Percentiles rank a stretch among this genome's conserved stretches.
Conservation (phyloP, 495 filamentous ascomycete species). For the Venustampulla echinocandica region DNA sequence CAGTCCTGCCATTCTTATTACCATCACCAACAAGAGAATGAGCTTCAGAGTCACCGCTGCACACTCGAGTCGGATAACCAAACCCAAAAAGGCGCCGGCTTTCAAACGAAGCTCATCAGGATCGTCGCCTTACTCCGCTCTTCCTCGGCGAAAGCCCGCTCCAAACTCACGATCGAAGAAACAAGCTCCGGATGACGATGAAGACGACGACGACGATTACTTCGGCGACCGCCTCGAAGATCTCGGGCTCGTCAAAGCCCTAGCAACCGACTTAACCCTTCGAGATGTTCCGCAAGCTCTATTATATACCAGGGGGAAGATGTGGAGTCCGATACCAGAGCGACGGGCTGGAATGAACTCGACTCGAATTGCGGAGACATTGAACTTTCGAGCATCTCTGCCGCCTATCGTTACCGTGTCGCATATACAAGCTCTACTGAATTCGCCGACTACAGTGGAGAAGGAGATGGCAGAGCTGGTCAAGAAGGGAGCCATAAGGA, state of each 20-base stretch:
- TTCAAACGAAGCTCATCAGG: slow-evolving; percentile 28
- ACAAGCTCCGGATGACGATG: slow-evolving; percentile 17
- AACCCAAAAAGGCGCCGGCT: slow-evolving; percentile 25
- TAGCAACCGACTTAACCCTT: slow-evolving; percentile 44
- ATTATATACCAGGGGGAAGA: slow-evolving; percentile 47
- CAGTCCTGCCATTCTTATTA: not conserved
- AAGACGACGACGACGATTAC: slow-evolving; percentile 34
- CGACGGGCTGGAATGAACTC: slow-evolving; percentile 63
- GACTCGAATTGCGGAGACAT: slow-evolving; percentile 57
- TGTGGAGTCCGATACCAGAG: slow-evolving; percentile 63
- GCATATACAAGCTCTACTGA: slow-evolving; percentile 60
- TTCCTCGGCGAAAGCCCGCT: slow-evolving; percentile 50
- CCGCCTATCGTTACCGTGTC: slow-evolving; percentile 63
- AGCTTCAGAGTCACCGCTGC: slow-evolving; percentile 20
- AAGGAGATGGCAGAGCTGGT: slow-evolving; percentile 61
- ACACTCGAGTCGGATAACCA: slow-evolving; percentile 34
- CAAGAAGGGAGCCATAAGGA: slow-evolving; percentile 49
- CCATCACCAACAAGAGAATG: slow-evolving; percentile 6
- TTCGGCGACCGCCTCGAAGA: slow-evolving; percentile 48
- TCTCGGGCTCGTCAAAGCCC: slow-evolving; percentile 40
- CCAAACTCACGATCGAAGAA: slow-evolving; percentile 23
- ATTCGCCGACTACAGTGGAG: slow-evolving; percentile 61
- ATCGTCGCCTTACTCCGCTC: slow-evolving; percentile 43
- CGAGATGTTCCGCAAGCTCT: slow-evolving; percentile 59
- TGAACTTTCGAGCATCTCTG: slow-evolving; percentile 56